Base-by-base conservation (phyloP, 2,329 filamentous ascomycete genomes). In the Fusarium abutilonis region DNA sequence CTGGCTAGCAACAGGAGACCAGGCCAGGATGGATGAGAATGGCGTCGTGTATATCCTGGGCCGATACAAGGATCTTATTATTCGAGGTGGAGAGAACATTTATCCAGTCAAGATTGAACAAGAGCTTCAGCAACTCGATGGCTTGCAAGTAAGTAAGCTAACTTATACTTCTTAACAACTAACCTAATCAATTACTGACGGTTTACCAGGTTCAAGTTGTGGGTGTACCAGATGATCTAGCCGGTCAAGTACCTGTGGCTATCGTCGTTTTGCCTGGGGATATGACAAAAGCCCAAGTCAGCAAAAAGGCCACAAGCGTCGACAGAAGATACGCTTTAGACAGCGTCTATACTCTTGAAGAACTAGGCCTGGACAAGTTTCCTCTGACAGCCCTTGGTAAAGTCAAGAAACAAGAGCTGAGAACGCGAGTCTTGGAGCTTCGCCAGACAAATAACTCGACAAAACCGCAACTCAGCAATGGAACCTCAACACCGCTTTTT, bases 171-270 rank as follows among this genome's bases (percentile, higher is more conserved):
- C 19, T 19, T 19, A 4, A 19, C 19, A 9, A 17, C 6, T 23
- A 7, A 9, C 14, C 6, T 8, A 6, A 17, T 41, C 28, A 29
- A 4, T 10, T 26, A 10, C 63, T 66, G 56, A 72, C 4, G 31
- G 1, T 11, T 9, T 8, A 2, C 10, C 53, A 77, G 66, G 74
- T 68, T 1, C 75, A 80, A 51, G 77, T 83, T 2, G 73, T 83
- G 11, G 80, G 79, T 9, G 69, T 78, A 2, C 72, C 75, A 3
- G 79, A 83, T 60, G 72, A 77, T 11, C 66, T 80, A 50, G 79
- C 80, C 23, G 80, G 80, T 4, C 80, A 83, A 59, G 74, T 83
- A 4, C 78, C 79, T 0, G 75, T 82, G 13, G 81, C 81, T 3
- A 68, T 83, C 11, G 75, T 81, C 23, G 67, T 71, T 29, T 56